Evolutionary conservation across 495 filamentous ascomycete species (phyloP), one percentile per base, ranked within the genome.

Genomic region (Friedmanniomyces endolithicus): DNA sequence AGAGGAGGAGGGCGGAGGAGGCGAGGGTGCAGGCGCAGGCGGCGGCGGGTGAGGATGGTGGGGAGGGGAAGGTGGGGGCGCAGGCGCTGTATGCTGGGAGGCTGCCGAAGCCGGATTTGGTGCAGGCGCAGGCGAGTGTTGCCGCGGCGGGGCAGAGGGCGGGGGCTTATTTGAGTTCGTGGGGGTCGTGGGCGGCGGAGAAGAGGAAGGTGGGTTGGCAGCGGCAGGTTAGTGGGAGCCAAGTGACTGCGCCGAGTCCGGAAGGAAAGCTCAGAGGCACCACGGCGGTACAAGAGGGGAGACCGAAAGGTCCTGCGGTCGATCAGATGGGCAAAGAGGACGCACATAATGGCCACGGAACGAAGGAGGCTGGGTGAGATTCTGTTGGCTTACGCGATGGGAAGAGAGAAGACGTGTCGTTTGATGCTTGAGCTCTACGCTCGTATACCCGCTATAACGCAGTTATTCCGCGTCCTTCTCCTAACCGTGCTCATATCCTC

Each of bases 111-210:
- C 74, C 76, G 22, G 85, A 92, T 58, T 63, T 82, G 12, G 69
- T 72, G 11, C 78, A 83, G n/a, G 80, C 84, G 0, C 85, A 87
- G 67, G 79, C 83, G 46, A 76, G 82, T 6, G 77, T 82, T 14
- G 76, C 74, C 53, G 81, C 81, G 1, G 86, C 85, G 0, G 71
- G 83, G 11, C 77, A 82, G 58, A 84, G 83, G 58, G 90, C 90
- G 11, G 78, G 87, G 17, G 85, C 90, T 6, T 98, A 95, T 62
- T 75, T 98, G 46, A 89, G 84, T 48, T 94, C 88, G 24, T 97
- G 94, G 94, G 83, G 89, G n/a, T 71, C 80, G 1, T 98, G 92
- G 92, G 90, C 90, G 6, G 82, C 80, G 27, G 90, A 98, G 70
- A 94, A 94, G 71, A 75, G 84, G 46, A 87, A 85, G 63, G 68